Base-by-base conservation (phyloP, 2,329 filamentous ascomycete genomes). In the Alternaria triticina region DNA sequence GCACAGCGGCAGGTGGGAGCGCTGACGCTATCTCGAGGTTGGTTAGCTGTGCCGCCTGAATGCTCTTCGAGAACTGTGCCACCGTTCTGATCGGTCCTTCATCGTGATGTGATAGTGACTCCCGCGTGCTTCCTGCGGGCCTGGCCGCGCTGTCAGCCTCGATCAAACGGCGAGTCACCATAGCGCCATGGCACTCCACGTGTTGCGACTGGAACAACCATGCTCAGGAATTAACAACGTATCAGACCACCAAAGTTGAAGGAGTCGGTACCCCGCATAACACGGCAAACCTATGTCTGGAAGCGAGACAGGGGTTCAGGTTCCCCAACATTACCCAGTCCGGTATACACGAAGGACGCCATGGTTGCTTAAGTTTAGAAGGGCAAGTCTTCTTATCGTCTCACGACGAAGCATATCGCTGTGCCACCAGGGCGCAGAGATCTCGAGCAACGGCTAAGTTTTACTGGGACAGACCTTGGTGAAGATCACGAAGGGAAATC, bases 211-310 rank as follows among this genome's bases (percentile, higher is more conserved):
- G 49, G 20, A 33, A 4, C 27, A 20, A 51, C 17, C 49, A 22
- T 23, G 13, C 20, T 30, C 1, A n/a, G n/a, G n/a, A n/a, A n/a
- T n/a, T n/a, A n/a, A n/a, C n/a, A n/a, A n/a, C n/a, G 9, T 23
- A 28, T 55, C 40, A 30, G 12, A 12, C n/a, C 36, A 30, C 33
- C 25, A 20, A 36, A 44, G 46, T 8, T 54, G 9, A 13, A 43
- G 66, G 58, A 74, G 70, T 58, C 70, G 72, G 71, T 77, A 68
- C 72, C 72, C 72, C 68, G 70, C 71, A 75, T 20, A 66, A 58
- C 57, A 45, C 50, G 23, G 61, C 69, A 66, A 54, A 58, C 70
- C 58, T 59, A 69, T 66, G 68, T 66, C 65, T 65, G 69, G 49
- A 60, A 67, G 58, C 71, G 71, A 72, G 63, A 61, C 67, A 61